Evolutionary conservation across 768 basidiomycete species (phyloP).

Genomic region (Calocera viscosa): DNA sequence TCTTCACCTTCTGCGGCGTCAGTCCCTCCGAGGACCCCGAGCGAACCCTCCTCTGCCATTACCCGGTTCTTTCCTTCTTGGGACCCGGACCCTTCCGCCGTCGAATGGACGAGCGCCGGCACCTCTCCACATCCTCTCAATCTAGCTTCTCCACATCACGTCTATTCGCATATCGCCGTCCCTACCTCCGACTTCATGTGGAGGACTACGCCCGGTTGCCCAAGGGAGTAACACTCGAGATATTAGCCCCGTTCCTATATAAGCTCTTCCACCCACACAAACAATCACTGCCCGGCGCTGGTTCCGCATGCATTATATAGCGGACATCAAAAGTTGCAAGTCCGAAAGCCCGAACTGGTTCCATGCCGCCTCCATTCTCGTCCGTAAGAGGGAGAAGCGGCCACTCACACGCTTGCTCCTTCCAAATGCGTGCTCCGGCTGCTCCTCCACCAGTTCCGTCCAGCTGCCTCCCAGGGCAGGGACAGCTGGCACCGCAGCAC

Average conservation of each 20-base stretch:
- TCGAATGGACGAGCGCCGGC: not conserved
- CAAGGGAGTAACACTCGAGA: not conserved
- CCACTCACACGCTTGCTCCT: too few relatives aligned
- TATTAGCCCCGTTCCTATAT: not conserved
- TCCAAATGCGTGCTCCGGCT: not conserved
- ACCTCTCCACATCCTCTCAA: not conserved
- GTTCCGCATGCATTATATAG: too few relatives aligned
- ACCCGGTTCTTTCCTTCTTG: not conserved
- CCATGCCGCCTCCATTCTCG: too few relatives aligned
- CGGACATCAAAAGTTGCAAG: not conserved
- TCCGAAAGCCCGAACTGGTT: not conserved
- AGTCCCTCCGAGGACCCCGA: not conserved
- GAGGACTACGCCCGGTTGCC: not conserved
- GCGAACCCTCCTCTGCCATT: not conserved
- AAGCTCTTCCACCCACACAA: not conserved
- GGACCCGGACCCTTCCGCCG: not conserved
- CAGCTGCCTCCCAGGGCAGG: too few relatives aligned
- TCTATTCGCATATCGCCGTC: not conserved
- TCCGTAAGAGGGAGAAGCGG: too few relatives aligned
- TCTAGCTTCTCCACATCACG: not conserved
- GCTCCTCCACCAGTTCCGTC: too few relatives aligned
- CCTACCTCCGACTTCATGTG: not conserved
- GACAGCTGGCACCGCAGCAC: not conserved
- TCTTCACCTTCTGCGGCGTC: slow-evolving; percentile 5
- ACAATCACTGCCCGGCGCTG: too few relatives aligned